These are phyloP conservation scores for Phytomonas sp. DNA, from an alignment of 208 protist species.

Conservation along the genomic window DNA sequence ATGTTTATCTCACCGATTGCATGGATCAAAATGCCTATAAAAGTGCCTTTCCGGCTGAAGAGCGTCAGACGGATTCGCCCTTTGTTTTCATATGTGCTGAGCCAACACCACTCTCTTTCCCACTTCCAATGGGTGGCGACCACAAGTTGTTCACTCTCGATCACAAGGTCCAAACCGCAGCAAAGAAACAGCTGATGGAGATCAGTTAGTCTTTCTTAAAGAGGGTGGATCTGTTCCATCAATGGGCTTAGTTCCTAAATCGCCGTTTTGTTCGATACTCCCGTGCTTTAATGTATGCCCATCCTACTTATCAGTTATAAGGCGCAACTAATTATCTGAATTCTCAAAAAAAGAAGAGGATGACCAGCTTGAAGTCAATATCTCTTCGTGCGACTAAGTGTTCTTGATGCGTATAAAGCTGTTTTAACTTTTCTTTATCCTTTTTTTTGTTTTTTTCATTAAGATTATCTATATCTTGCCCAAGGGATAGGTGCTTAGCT, in stretches of 20 bases:
- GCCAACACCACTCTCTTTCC: conserved; percentile 65
- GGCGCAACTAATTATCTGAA: neutral
- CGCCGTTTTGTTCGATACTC: neutral
- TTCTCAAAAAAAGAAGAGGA: neutral
- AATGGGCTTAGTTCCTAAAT: neutral
- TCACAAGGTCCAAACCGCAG: conserved; percentile 54
- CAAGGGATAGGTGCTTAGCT: neutral
- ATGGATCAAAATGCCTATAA: conserved; percentile 60
- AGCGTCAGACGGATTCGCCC: conserved; percentile 75
- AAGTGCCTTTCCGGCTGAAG: conserved; percentile 28
- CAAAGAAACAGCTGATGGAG: conserved; percentile 73
- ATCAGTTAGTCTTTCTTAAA: neutral
- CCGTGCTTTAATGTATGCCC: neutral
- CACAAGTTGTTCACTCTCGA: conserved; percentile 89
- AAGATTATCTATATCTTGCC: neutral
- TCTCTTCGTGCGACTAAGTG: neutral
- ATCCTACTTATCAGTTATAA: neutral
- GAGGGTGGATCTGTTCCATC: neutral
- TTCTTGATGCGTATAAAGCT: neutral
- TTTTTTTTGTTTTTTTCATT: neutral
- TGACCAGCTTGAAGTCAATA: neutral
- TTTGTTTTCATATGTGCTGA: conserved; percentile 86
- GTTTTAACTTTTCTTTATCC: neutral
- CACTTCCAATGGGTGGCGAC: conserved; percentile 80
- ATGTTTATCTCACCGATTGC: conserved; percentile 81